Percentiles rank a stretch among this genome's conserved stretches.
Evolutionary conservation across 129 eudicot genomes (phyloP).

Genomic region (Flaveria brownii): DNA sequence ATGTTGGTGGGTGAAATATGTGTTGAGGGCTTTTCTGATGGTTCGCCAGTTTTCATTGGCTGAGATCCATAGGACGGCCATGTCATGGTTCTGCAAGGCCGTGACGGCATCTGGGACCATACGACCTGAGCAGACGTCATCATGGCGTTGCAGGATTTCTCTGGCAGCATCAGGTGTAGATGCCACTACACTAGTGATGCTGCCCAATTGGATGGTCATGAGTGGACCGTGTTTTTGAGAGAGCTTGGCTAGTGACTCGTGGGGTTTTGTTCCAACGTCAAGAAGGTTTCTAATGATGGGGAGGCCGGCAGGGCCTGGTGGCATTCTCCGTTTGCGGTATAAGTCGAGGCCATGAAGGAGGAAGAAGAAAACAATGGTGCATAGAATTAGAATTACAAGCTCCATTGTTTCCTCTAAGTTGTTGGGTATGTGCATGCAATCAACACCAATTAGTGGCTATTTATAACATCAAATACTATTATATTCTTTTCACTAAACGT

Average conservation of each 20-base stretch:
- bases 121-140: not conserved
- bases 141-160: not conserved
- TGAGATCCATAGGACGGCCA: slow-evolving; percentile 1
- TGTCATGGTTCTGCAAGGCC: not conserved
- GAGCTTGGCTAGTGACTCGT: not conserved
- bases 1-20: not conserved
- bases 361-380: not conserved
- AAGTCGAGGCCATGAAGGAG: not conserved
- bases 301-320: not conserved
- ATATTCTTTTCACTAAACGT: not conserved
- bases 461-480: not conserved
- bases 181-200: not conserved
- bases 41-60: slow-evolving; percentile 6
- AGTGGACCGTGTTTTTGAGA: not conserved
- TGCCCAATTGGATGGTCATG: slow-evolving; percentile 4
- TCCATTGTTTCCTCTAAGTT: not conserved
- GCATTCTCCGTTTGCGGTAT: not conserved
- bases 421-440: not conserved
- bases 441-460: not conserved
- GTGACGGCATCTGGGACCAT: not conserved
- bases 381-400: not conserved
- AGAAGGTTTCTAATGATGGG: slow-evolving; percentile 5
- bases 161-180: not conserved
- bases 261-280: slow-evolving; percentile 9
- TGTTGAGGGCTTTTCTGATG: slow-evolving; percentile 2